Evolutionary conservation across 805 yeast species (phyloP).

Genomic region (Ogataea siamensis): DNA sequence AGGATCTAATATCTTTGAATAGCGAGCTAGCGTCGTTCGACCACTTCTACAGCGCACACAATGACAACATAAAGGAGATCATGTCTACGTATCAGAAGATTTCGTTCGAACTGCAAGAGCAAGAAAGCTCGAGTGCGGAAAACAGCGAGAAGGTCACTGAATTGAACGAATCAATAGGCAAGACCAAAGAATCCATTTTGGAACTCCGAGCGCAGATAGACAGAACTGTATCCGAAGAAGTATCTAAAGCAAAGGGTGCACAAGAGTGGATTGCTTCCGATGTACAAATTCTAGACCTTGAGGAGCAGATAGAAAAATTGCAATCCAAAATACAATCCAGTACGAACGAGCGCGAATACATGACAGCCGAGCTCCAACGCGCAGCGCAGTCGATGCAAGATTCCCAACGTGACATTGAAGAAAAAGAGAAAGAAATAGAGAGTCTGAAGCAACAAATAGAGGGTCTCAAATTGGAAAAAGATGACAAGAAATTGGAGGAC

Average conservation of each 20-base stretch:
- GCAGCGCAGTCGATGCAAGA: conserved; percentile 50
- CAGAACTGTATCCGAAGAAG: conserved; percentile 13
- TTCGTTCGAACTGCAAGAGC: conserved; percentile 42
- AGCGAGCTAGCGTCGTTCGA: conserved; percentile 49
- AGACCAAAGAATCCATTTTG: conserved; percentile 20
- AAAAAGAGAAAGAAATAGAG: conserved; percentile 14
- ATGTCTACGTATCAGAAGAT: conserved; percentile 46
- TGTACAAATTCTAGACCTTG: conserved; percentile 42
- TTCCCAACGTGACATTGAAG: conserved; percentile 35
- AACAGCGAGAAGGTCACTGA: conserved; percentile 25
- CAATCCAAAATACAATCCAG: conserved; percentile 46
- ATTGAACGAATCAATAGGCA: conserved; percentile 17
- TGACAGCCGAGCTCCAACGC: conserved; percentile 54
- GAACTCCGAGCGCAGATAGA: conserved; percentile 31
- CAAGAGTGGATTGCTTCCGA: conserved; percentile 37
- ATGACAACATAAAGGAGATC: conserved; percentile 43
- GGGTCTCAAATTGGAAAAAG: conserved; percentile 8
- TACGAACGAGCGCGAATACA: conserved; percentile 61
- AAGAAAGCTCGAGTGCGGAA: conserved; percentile 34
- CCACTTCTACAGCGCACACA: conserved; percentile 38
- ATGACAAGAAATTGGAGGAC: conserved; percentile 1
- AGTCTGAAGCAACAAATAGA: conserved; percentile 3
- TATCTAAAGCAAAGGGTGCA: conserved; percentile 19
- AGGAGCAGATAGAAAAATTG: conserved; percentile 43
- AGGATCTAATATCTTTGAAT: conserved; percentile 41